Conservation (phyloP, 352 stramenopile genomes). For the Phytophthora fragariaefolia region DNA sequence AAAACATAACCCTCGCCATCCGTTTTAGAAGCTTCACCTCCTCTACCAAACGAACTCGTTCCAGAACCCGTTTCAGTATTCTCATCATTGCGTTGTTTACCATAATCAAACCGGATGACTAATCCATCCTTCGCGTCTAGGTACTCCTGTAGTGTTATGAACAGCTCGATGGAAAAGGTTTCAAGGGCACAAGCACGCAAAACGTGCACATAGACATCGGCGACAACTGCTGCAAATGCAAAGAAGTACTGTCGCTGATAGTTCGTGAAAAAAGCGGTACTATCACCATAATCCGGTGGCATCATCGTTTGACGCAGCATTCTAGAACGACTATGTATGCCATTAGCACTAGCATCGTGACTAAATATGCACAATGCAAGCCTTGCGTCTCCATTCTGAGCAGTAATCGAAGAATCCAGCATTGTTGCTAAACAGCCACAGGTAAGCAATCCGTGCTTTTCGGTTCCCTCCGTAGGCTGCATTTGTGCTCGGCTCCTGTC, state of each 20-base stretch:
- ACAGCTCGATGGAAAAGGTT: conserved; percentile 49
- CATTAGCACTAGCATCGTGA: conserved; percentile 37
- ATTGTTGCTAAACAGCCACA: conserved; percentile 68
- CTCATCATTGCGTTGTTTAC: too few species aligned
- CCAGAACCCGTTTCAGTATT: neutral
- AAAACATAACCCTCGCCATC: conserved; percentile 8
- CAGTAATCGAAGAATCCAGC: conserved; percentile 44
- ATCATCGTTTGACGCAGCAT: conserved; percentile 6
- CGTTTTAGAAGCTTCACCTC: neutral
- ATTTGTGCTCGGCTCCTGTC: conserved; percentile 54
- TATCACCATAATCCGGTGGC: conserved; percentile 20
- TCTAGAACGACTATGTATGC: conserved; percentile 13
- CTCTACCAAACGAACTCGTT: neutral
- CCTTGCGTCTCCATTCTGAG: conserved; percentile 25
- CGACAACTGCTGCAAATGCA: conserved; percentile 51
- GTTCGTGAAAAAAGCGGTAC: conserved; percentile 43
- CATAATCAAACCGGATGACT: conserved; percentile 37
- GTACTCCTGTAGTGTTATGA: conserved; percentile 56
- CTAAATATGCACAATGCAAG: conserved; percentile 70
- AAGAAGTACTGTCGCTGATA: conserved; percentile 68
- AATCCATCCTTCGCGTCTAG: conserved; percentile 53
- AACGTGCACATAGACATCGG: conserved; percentile 58
- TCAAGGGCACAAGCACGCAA: conserved; percentile 64
- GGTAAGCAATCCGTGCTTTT: conserved; percentile 65
- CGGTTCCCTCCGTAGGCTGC: conserved; percentile 47